phyloP scores from a whole-genome alignment of 139 green algal species.

The Pycnococcus provasolii region DNA sequence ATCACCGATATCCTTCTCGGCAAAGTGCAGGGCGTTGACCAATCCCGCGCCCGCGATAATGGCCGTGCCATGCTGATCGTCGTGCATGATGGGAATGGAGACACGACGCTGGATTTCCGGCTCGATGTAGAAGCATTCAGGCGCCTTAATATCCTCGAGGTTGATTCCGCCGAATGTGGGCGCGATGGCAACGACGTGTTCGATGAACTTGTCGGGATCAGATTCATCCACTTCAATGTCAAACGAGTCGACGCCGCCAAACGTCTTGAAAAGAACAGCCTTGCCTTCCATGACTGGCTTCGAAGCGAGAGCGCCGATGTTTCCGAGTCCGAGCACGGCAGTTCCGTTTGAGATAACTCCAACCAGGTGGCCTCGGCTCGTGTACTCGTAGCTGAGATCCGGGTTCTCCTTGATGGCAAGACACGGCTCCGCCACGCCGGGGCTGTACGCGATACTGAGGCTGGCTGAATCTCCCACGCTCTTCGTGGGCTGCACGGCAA shows the following conservation, averaged over 20 bases:
- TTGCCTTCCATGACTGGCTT: slow-evolving; percentile 49
- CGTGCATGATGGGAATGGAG: slow-evolving; percentile 35
- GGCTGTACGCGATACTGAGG: slow-evolving; percentile 34
- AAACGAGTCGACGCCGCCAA: slow-evolving; percentile 41
- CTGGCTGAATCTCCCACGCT: slow-evolving; percentile 27
- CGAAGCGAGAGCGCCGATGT: slow-evolving; percentile 34
- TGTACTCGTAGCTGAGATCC: slow-evolving; percentile 32
- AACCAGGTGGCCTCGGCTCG: slow-evolving; percentile 25
- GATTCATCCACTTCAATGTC: slow-evolving; percentile 30
- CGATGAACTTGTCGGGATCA: slow-evolving; percentile 26
- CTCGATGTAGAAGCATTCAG: slow-evolving; percentile 44
- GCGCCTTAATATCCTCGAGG: slow-evolving; percentile 42
- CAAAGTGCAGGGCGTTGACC: slow-evolving; percentile 34
- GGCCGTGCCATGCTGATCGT: slow-evolving; percentile 38
- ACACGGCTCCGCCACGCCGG: slow-evolving; percentile 36
- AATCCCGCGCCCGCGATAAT: slow-evolving; percentile 36
- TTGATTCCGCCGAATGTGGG: slow-evolving; percentile 40
- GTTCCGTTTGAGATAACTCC: slow-evolving; percentile 23
- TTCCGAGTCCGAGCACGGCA: slow-evolving; percentile 36
- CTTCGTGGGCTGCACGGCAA: slow-evolving; percentile 34
- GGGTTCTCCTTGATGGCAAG: slow-evolving; percentile 31
- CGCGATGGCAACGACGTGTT: slow-evolving; percentile 31
- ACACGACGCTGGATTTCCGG: slow-evolving; percentile 21
- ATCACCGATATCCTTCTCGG: slow-evolving; percentile 31
- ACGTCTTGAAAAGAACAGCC: slow-evolving; percentile 45